phyloP scores from a whole-genome alignment of 257 asterid species.

The Oldenlandia corymbosa region DNA sequence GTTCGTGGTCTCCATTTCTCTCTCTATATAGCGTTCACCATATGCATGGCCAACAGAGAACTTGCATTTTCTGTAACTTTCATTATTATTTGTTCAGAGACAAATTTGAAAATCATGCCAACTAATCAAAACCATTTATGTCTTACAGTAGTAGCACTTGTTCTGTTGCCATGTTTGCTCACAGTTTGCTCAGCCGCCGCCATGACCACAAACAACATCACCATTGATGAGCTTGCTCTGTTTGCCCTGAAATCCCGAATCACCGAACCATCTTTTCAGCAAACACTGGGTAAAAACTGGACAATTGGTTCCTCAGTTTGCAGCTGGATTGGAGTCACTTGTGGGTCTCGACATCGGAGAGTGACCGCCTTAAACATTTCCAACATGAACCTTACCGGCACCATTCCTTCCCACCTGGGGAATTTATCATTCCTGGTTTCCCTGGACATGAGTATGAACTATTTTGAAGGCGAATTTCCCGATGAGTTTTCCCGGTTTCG shows the following conservation, averaged over 20 bases:
- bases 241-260: conserved; percentile 1
- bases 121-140: too few relatives aligned
- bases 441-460: not conserved
- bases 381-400: not conserved
- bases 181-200: too few relatives aligned
- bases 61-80: too few relatives aligned
- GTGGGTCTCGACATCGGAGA: conserved; percentile 7
- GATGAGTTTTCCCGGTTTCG: not conserved
- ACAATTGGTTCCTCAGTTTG: not conserved
- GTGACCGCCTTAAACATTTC: conserved; percentile 5
- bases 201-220: not conserved
- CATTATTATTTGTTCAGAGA: too few relatives aligned
- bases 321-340: conserved; percentile 12
- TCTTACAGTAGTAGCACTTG: too few relatives aligned
- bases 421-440: not conserved
- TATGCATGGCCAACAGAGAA: too few relatives aligned
- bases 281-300: conserved; percentile 7
- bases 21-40: too few relatives aligned
- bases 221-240: conserved; percentile 6
- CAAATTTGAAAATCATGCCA: too few relatives aligned
- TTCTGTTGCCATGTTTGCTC: not conserved
- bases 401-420: not conserved
- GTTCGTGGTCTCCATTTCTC: too few relatives aligned
- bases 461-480: not conserved
- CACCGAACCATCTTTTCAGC: not conserved